These are phyloP conservation scores for Irpex rosettiformis DNA, from an alignment of 1,284 basidiomycete genomes.

Conservation along the genomic window DNA sequence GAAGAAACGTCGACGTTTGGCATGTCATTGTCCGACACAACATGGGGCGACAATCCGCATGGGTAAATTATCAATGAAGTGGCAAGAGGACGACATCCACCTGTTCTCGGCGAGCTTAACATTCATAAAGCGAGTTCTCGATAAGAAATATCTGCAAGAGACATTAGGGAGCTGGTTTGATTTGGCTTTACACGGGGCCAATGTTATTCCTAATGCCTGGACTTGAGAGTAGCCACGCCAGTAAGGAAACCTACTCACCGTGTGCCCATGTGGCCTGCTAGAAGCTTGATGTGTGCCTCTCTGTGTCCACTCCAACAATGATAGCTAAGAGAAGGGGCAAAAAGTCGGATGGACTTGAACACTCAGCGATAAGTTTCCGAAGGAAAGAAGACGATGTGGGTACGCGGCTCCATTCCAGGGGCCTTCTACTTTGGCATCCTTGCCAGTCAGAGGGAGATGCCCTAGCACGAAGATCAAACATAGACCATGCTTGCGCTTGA, in stretches of 20 bases:
- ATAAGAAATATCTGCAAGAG: background rate
- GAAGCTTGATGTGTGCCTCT: background rate
- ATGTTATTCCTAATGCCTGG: background rate
- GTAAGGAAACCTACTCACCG: background rate
- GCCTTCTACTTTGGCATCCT: background rate
- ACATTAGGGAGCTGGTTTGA: background rate
- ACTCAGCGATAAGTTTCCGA: background rate
- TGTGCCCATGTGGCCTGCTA: background rate
- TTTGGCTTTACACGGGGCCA: background rate
- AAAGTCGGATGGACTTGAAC: background rate
- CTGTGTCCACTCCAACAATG: background rate
- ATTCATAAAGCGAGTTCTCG: background rate
- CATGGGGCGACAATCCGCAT: background rate
- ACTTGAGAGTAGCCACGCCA: background rate
- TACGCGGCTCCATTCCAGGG: background rate
- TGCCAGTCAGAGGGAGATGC: background rate
- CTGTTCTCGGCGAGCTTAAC: background rate
- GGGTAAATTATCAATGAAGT: background rate
- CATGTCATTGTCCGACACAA: background rate
- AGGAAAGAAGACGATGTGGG: background rate
- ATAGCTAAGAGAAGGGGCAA: background rate
- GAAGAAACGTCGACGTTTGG: background rate
- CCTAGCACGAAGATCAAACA: too few relatives aligned
- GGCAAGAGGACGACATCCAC: background rate
- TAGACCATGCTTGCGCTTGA: background rate